Conservation (phyloP, 148 eudicot genomes). For the Diospyros kaki region DNA sequence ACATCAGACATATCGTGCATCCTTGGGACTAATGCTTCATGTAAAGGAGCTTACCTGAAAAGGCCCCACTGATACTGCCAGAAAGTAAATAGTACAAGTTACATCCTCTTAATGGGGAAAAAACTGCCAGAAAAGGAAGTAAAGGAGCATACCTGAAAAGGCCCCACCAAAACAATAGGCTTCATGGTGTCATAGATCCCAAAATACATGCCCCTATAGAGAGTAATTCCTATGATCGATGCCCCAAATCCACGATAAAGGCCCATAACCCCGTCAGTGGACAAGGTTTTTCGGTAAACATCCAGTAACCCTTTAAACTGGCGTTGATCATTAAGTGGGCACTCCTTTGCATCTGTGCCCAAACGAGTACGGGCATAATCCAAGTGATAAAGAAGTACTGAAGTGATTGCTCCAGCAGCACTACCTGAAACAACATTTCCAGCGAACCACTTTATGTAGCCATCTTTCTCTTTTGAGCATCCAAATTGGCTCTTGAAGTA, state of each 20-base stretch:
- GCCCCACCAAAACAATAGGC: slow-evolving; percentile 78
- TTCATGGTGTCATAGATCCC: slow-evolving; percentile 94
- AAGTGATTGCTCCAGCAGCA: slow-evolving; percentile 98
- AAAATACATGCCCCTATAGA: slow-evolving; percentile 94
- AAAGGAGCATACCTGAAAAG: slow-evolving; percentile 52
- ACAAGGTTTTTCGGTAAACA: slow-evolving; percentile 78
- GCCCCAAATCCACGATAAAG: slow-evolving; percentile 94
- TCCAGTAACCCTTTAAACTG: slow-evolving; percentile 74
- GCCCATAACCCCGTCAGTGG: slow-evolving; percentile 77
- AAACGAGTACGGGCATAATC: slow-evolving; percentile 94
- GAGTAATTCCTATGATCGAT: slow-evolving; percentile 89
- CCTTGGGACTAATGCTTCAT: neutral
- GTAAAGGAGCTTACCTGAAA: neutral
- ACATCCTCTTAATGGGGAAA: neutral
- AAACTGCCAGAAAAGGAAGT: slow-evolving; percentile 11
- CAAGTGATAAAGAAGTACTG: slow-evolving; percentile 83
- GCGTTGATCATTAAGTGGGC: slow-evolving; percentile 39
- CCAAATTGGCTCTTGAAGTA: slow-evolving; percentile 77
- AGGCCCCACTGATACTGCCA: no score
- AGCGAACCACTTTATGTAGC: slow-evolving; percentile 90
- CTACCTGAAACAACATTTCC: slow-evolving; percentile 97
- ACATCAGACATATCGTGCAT: neutral
- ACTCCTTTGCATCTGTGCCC: slow-evolving; percentile 58
- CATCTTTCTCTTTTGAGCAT: slow-evolving; percentile 83
- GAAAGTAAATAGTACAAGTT: neutral